Percentiles rank a stretch among this genome's conserved stretches.
Conservation (phyloP, 2,329 filamentous ascomycete species). For the Neoscytalidium dimidiatum region DNA sequence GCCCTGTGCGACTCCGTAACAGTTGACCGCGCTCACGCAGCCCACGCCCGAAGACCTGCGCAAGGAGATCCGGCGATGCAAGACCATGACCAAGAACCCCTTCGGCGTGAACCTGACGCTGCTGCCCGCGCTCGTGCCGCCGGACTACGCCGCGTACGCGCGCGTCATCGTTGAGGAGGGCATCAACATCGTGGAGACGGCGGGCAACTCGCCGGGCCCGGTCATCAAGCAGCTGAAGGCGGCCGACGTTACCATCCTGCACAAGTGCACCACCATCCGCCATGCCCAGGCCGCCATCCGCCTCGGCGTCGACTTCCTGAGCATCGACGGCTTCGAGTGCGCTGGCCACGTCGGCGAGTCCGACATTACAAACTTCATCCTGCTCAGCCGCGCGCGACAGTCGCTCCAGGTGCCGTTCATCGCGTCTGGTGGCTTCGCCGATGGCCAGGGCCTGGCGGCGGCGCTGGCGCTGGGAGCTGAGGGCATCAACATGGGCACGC, state of each 20-base stretch:
- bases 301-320: slow-evolving; percentile 93
- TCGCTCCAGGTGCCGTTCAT: slow-evolving; percentile 86
- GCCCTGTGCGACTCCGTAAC: background rate
- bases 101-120: slow-evolving; percentile 97
- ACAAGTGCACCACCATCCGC: slow-evolving; percentile 97
- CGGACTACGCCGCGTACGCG: slow-evolving; percentile 89
- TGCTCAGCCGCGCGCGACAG: slow-evolving; percentile 83
- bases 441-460: slow-evolving; percentile 89
- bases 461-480: slow-evolving; percentile 87
- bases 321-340: slow-evolving; percentile 97
- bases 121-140: slow-evolving; percentile 83
- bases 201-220: slow-evolving; percentile 85
- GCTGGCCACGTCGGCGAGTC: slow-evolving; percentile 86
- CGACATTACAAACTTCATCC: slow-evolving; percentile 87
- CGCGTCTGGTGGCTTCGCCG: slow-evolving; percentile 91
- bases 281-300: slow-evolving; percentile 91
- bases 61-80: slow-evolving; percentile 87
- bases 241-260: slow-evolving; percentile 75
- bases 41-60: slow-evolving; percentile 88
- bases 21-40: slow-evolving; percentile 85
- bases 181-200: slow-evolving; percentile 87
- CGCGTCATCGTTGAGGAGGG: slow-evolving; percentile 93
- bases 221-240: slow-evolving; percentile 88
- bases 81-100: slow-evolving; percentile 72
- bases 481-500: slow-evolving; percentile 97